Conservation (phyloP, 1,284 basidiomycete genomes). For the Melampsora abietis-canadensis region DNA sequence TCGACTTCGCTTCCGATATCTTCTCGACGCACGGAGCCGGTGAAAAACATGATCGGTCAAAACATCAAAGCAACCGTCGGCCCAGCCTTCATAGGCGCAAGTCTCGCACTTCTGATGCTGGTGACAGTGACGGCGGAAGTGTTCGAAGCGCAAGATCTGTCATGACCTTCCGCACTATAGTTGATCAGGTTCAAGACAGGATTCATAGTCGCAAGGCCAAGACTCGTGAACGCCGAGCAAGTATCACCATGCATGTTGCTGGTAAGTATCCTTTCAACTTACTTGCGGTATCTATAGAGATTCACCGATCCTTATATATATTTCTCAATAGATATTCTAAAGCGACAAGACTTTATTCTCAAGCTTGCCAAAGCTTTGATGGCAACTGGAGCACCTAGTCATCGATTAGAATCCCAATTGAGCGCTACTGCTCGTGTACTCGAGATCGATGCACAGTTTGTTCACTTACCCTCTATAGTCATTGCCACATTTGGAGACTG, state of each 20-base stretch:
- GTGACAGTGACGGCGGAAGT: constrained; percentile 25
- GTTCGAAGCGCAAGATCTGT: constrained; percentile 14
- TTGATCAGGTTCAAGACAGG: constrained; percentile 26
- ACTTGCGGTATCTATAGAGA: neutral
- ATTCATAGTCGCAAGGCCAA: constrained; percentile 19
- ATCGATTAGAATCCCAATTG: constrained; percentile 77
- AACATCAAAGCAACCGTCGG: neutral
- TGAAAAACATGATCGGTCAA: neutral
- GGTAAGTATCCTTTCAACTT: constrained; percentile 6
- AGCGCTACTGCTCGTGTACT: constrained; percentile 73
- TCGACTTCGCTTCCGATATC: neutral
- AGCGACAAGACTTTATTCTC: constrained; percentile 71
- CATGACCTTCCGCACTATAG: constrained; percentile 24
- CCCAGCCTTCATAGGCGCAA: constrained; percentile 15
- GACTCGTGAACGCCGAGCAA: constrained; percentile 13
- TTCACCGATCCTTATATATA: neutral
- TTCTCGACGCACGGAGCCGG: neutral
- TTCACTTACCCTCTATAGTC: constrained; percentile 73
- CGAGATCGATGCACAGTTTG: constrained; percentile 70
- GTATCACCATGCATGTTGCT: constrained; percentile 38
- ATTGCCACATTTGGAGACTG: constrained; percentile 77
- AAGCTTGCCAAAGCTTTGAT: constrained; percentile 76
- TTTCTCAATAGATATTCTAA: constrained; percentile 56
- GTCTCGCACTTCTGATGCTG: constrained; percentile 26
- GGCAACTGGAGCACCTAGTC: constrained; percentile 77